Percentiles rank a stretch among this genome's conserved stretches.
Evolutionary conservation across 2,329 filamentous ascomycete genomes (phyloP).

Genomic region (Pseudopyricularia javanii): DNA sequence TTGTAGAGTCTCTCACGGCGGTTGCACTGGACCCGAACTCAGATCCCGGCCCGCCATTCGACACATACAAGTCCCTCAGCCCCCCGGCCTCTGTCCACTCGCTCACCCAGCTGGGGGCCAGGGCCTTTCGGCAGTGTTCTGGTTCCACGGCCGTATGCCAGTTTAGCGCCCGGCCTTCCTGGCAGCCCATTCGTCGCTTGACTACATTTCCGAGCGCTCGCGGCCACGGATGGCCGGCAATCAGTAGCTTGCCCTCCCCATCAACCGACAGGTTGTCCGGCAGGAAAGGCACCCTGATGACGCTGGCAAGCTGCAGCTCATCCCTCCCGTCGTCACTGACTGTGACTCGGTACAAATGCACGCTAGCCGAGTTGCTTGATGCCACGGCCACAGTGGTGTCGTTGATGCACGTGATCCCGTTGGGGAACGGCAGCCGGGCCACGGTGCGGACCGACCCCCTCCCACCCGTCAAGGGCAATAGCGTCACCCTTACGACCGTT

Average conservation of each 20-base stretch:
- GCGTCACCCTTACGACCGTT: conserved; percentile 21
- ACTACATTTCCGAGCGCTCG: conserved; percentile 18
- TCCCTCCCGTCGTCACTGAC: background rate
- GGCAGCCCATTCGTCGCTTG: conserved; percentile 20
- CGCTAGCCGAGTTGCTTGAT: conserved; percentile 15
- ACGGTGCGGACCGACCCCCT: conserved; percentile 15
- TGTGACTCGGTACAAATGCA: conserved; percentile 17
- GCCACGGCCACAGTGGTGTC: conserved; percentile 23
- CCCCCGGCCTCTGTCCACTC: conserved; percentile 2
- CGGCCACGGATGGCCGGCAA: conserved; percentile 26
- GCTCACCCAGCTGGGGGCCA: conserved; percentile 10
- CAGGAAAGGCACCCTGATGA: conserved; percentile 19
- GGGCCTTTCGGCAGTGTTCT: background rate
- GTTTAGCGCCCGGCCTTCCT: conserved; percentile 11
- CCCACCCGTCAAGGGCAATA: background rate
- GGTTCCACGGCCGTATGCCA: background rate
- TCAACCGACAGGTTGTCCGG: conserved; percentile 26
- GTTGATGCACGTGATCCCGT: conserved; percentile 27
- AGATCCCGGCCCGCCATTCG: background rate
- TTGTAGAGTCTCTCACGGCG: background rate
- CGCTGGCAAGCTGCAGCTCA: conserved; percentile 1
- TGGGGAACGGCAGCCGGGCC: conserved; percentile 23
- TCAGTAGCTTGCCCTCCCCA: conserved; percentile 18
- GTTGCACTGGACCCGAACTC: background rate
- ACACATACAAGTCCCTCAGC: background rate